phyloP scores from a whole-genome alignment of 2,329 filamentous ascomycete species.

The Colletotrichum sp. region DNA sequence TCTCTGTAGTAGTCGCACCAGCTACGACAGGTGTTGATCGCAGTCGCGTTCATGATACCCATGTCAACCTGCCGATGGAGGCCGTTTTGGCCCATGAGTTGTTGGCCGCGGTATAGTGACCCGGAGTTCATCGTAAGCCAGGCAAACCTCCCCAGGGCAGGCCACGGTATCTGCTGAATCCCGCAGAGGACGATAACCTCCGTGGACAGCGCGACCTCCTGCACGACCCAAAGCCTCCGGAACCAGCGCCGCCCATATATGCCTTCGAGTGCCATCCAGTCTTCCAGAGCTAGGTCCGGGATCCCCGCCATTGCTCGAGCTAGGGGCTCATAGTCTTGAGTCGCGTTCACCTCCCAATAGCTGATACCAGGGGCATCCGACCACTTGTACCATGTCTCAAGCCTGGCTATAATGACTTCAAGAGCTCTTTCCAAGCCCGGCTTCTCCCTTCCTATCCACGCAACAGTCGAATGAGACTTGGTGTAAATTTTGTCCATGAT shows the following conservation, averaged over 20 bases:
- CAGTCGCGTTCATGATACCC: neutral
- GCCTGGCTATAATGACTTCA: neutral
- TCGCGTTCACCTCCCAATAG: neutral
- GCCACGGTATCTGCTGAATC: neutral
- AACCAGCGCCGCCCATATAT: neutral
- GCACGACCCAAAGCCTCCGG: neutral
- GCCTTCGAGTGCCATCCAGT: neutral
- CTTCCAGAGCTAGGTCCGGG: neutral
- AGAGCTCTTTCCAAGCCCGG: neutral
- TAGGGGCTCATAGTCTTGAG: neutral
- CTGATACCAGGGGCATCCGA: neutral
- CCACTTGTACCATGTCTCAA: neutral
- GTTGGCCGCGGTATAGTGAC: neutral
- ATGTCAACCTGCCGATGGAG: neutral
- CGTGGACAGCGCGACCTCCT: neutral
- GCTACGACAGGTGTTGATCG: neutral
- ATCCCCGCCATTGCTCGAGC: neutral
- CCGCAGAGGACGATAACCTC: neutral
- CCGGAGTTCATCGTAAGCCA: neutral
- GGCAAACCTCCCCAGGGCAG: neutral
- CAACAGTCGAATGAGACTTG: neutral
- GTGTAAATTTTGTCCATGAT: conserved; percentile 6
- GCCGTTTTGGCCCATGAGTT: neutral
- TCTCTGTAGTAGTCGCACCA: neutral
- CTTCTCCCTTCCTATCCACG: neutral